Base-by-base conservation (phyloP, 768 basidiomycete genomes). In the Asterophora lycoperdoides region DNA sequence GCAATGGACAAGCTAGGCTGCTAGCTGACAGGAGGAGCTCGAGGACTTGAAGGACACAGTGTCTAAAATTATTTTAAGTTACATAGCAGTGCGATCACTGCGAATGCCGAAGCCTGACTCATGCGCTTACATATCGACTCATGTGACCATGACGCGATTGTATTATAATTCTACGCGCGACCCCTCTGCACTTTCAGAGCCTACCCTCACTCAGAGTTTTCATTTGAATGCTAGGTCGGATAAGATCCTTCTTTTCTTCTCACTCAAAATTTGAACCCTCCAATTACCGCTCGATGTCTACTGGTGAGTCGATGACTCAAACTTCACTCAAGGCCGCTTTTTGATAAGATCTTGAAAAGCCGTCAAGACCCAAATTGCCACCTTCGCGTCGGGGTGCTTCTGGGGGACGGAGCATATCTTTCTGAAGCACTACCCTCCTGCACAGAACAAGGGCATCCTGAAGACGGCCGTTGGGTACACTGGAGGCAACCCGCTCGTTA, bases 381-480 rank as follows among this genome's bases (percentile, higher is more conserved):
- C 77, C 6, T 77, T 76, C 43, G 73, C 80, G 5, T 70, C 75
- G 8, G 86, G 89, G 17, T 90, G 89, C 60, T 91, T 91, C 67
- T 90, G 89, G 89, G 89, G 89, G 14, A 83, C 85, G 15, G 86
- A 92, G 56, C 88, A 91, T 59, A 88, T 90, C 62, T 91, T 89
- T 64, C 60, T 88, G 46, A 87, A 89, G 67, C 76, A 89, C 56
- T 89, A 80, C 68, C 84, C 85, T 0, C 82, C 83, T 18, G 61
- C 77, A 4, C 67, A 86, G 63, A 77, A 80, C 61, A 89, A 85
- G 66, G 87, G 89, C 9, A 84, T 91, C 43, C 56, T 89, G 38
- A 80, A 79, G 59, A 87, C 85, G 1, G 62, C 77, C 13, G 90
- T 93, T 4, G 90, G 90, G 23, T 92, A 87, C 65, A 91, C 84